phyloP scores from a whole-genome alignment of 805 yeast genomes.

The Lachancea meyersii region DNA sequence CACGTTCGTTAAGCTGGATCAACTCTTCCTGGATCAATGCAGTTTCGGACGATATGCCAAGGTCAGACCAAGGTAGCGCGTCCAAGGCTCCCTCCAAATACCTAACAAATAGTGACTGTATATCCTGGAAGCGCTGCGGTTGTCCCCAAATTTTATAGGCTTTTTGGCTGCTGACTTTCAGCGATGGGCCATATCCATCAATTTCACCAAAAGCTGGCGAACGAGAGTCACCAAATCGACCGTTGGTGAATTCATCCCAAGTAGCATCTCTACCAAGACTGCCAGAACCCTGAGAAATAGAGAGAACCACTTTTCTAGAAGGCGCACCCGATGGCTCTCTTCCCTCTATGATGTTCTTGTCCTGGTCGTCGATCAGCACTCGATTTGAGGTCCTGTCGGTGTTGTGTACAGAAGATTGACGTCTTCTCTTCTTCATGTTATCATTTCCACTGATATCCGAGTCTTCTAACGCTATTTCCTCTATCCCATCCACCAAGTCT shows the following conservation, averaged over 20 bases:
- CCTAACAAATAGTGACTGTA: slow-evolving; percentile 59
- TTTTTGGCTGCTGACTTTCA: slow-evolving; percentile 63
- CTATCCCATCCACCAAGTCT: slow-evolving; percentile 28
- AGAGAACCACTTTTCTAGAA: slow-evolving; percentile 54
- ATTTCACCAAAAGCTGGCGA: slow-evolving; percentile 98
- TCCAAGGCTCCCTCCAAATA: slow-evolving; percentile 71
- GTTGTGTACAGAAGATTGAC: slow-evolving; percentile 25
- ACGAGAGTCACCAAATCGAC: slow-evolving; percentile 90
- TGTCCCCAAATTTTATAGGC: slow-evolving; percentile 77
- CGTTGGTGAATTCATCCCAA: slow-evolving; percentile 97
- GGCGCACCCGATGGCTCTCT: slow-evolving; percentile 28
- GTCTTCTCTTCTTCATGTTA: slow-evolving; percentile 24
- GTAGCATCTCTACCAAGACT: slow-evolving; percentile 81
- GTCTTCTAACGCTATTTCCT: slow-evolving; percentile 24
- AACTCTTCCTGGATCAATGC: slow-evolving; percentile 88
- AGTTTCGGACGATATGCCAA: slow-evolving; percentile 82
- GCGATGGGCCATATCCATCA: slow-evolving; percentile 92
- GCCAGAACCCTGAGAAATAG: slow-evolving; percentile 80
- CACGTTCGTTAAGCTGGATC: slow-evolving; percentile 65
- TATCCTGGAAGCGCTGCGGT: slow-evolving; percentile 55
- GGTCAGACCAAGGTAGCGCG: slow-evolving; percentile 87
- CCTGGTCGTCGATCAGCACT: slow-evolving; percentile 31
- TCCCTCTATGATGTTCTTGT: slow-evolving; percentile 19
- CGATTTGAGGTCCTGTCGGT: slow-evolving; percentile 38
- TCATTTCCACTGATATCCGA: slow-evolving; percentile 12